These are phyloP conservation scores for Talaromyces trachyspermus DNA, from an alignment of 495 filamentous ascomycete species.

Conservation along the genomic window DNA sequence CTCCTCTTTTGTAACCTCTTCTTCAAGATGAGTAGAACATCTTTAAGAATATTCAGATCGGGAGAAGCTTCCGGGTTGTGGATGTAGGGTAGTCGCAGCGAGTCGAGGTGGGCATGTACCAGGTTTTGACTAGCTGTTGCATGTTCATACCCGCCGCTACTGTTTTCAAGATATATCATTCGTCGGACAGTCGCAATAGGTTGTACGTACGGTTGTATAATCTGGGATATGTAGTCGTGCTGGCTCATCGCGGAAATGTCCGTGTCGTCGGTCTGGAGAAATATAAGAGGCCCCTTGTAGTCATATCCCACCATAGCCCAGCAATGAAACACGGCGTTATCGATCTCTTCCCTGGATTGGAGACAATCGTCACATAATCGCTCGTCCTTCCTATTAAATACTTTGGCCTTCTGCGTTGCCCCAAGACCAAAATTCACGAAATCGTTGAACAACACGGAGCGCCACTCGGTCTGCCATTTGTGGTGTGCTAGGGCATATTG, in stretches of 20 bases:
- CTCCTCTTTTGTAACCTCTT: conserved; percentile 8
- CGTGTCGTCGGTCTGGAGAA: conserved; percentile 1
- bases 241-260: conserved; percentile 3
- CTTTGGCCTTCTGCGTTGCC: conserved; percentile 9
- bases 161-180: conserved; percentile 7
- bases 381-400: conserved; percentile 9
- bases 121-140: conserved; percentile 3
- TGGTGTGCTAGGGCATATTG: conserved; percentile 10
- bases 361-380: conserved; percentile 8
- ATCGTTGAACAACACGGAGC: conserved; percentile 9
- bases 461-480: conserved; percentile 11
- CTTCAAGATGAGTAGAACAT: conserved; percentile 8
- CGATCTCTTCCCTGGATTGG: conserved; percentile 3
- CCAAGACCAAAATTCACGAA: conserved; percentile 9
- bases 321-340: conserved; percentile 7
- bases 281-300: conserved; percentile 10
- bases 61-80: conserved; percentile 8
- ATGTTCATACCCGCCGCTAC: not conserved
- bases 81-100: conserved; percentile 6
- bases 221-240: conserved; percentile 9
- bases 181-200: conserved; percentile 5
- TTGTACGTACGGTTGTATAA: conserved; percentile 8
- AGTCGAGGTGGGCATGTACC: conserved; percentile 9
- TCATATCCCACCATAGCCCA: conserved; percentile 11
- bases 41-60: conserved; percentile 10